phyloP scores from a whole-genome alignment of 768 basidiomycete species.

The Leccinum truebloodii region DNA sequence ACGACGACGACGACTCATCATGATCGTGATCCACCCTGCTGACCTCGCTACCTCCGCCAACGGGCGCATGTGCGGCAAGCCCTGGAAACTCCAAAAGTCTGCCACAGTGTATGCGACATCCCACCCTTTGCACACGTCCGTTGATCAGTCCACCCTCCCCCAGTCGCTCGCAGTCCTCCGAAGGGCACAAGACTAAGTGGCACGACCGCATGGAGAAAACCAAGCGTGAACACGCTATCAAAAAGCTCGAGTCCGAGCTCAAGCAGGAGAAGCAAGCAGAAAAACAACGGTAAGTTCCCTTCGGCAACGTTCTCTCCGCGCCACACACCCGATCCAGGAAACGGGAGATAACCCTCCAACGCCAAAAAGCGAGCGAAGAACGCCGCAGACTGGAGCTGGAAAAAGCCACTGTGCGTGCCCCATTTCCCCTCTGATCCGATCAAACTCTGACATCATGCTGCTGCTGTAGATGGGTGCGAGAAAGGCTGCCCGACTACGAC shows the following conservation, averaged over 20 bases:
- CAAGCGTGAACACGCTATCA: conserved; percentile 65
- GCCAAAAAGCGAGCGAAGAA: conserved; percentile 74
- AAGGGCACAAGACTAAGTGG: conserved; percentile 70
- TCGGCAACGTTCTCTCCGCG: background rate
- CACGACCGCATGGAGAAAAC: conserved; percentile 69
- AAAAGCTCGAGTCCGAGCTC: conserved; percentile 71
- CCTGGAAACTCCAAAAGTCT: conserved; percentile 58
- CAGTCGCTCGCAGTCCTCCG: conserved; percentile 70
- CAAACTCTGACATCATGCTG: background rate
- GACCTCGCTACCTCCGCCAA: conserved; percentile 57
- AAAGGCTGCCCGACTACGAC: conserved; percentile 71
- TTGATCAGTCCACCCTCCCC: conserved; percentile 8
- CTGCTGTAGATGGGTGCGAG: conserved; percentile 71
- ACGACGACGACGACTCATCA: background rate
- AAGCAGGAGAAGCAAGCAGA: conserved; percentile 78
- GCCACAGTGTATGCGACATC: conserved; percentile 47
- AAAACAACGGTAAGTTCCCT: conserved; percentile 48
- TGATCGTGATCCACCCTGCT: conserved; percentile 16
- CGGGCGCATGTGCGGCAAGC: conserved; percentile 69
- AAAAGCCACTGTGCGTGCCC: conserved; percentile 26
- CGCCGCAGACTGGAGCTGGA: conserved; percentile 53
- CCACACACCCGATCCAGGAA: conserved; percentile 43
- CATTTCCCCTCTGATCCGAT: background rate
- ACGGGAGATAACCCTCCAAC: conserved; percentile 65
- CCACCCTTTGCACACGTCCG: conserved; percentile 1